Evolutionary conservation across 1,139 yeast genomes (phyloP), one percentile per base, ranked within the genome.

Genomic region (Saccharomyces hybrid): DNA sequence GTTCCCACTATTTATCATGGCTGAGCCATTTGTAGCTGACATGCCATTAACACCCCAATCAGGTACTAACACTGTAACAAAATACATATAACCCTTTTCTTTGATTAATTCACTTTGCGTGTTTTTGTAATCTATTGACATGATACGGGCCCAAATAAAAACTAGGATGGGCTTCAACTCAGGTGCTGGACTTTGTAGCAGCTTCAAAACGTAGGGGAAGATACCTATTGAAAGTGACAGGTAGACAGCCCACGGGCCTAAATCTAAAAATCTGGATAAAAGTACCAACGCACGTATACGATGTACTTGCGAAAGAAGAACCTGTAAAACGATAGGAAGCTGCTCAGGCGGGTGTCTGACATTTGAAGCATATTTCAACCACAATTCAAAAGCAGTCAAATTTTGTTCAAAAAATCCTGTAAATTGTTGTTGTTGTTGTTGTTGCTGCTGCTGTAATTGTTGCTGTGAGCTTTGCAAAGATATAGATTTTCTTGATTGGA

Each of bases 231-330:
- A 88, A 42, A 93, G 75, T 0, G 98, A 95, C 47, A 91, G 75
- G 63, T 90, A 89, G 0, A 93, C 99, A 0, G 99, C 98, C 95
- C 96, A 89, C 0, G 99, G 97, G 0, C 99, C 99, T 47, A 93
- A 73, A 69, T 93, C 99, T 47, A 93, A 76, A 67, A 91, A 93
- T 60, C 88, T 82, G 2, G 96, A 86, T 9, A 95, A 75, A 55
- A 95, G 71, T 41, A 89, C 88, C 52, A 93, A 75, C 0, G 99
- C 99, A 32, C 98, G 73, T 13, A 93, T 79, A 57, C 99, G 80
- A 70, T 93, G 99, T 0, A 90, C 96, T 68, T 95, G 99, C 0
- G 98, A 91, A 31, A 93, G 73, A 42, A 93, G 74, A 8, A 93
- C 98, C 68, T 93, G 99, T 27, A 95, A 73, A 2, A 93, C 95